Percentiles rank a stretch among this genome's conserved stretches.
Conservation (phyloP, 208 protist species). For the Acanthamoeba quina region DNA sequence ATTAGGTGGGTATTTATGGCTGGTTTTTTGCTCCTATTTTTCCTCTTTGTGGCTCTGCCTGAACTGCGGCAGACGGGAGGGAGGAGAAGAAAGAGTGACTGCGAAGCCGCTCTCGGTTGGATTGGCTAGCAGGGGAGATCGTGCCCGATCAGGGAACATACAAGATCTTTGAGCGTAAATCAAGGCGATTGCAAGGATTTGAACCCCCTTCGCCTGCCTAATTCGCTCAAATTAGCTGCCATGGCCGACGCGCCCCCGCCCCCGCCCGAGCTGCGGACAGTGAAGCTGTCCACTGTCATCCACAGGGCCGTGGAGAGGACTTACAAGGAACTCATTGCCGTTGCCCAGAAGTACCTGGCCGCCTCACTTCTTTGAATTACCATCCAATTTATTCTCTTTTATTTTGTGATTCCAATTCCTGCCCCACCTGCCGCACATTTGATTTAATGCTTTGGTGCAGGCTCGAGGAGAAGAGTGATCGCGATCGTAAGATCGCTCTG, state of each 20-base stretch:
- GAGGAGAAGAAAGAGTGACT: background rate
- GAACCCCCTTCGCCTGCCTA: background rate
- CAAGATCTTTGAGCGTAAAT: too few relatives aligned
- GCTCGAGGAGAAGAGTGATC: slow-evolving; percentile 66
- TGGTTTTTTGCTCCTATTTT: background rate
- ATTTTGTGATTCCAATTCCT: background rate
- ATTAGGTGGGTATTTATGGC: background rate
- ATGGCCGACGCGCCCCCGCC: slow-evolving; percentile 59
- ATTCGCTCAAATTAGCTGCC: background rate
- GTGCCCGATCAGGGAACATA: background rate
- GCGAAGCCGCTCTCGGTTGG: background rate
- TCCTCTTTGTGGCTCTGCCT: background rate
- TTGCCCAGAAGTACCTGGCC: slow-evolving; percentile 28
- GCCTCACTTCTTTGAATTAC: background rate
- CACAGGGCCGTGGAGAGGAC: slow-evolving; percentile 78
- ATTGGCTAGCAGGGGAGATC: background rate
- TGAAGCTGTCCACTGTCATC: slow-evolving; percentile 79
- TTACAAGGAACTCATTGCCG: slow-evolving; percentile 75
- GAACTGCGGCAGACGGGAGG: background rate
- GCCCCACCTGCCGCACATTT: background rate
- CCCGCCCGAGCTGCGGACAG: slow-evolving; percentile 50
- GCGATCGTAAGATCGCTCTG: slow-evolving; percentile 74
- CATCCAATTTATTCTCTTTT: background rate
- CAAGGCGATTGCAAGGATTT: background rate
- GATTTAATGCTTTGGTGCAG: background rate